Evolutionary conservation across 2,329 filamentous ascomycete genomes (phyloP), one percentile per base, ranked within the genome.

Genomic region (Diplocarpon rosae): DNA sequence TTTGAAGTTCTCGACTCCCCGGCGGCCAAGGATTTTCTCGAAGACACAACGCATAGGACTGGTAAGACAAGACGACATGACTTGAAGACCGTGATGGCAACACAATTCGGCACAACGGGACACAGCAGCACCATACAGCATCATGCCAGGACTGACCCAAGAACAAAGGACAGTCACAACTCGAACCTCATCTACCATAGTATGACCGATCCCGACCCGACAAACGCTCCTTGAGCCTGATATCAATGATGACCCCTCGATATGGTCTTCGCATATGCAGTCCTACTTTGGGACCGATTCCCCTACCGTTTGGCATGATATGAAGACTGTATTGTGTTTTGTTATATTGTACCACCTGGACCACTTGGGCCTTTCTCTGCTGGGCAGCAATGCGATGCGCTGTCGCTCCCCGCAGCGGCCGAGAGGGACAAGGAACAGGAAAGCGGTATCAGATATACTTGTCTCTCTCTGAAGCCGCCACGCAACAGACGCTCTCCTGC

Each of bases 351-450:
- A 30, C 16, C 8, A 15, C 17, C 17, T 28, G 15, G 14, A n/a
- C 28, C n/a, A 3, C 9, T 36, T 14, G 11, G 30, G 16, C 33
- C 32, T n/a, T 33, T 20, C 30, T 41, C 24, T 14, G 30, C 41
- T 54, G 56, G 57, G 57, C 57, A 59, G 47, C 57, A 59, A 56
- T 46, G 50, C 50, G 40, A 59, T 58, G 56, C 56, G 56, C 50
- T 59, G 47, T 46, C 50, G 35, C 27, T 14, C 30, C 27, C 28
- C 37, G 37, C 31, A 35, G 37, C 37, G 35, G 41, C 42, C 42
- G 27, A 37, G 41, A 37, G 27, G 37, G 40, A 38, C 20, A 24
- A 37, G 27, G 37, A 43, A 38, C 20, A 24, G 11, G 11, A 36
- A 46, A 39, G 39, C 37, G 39, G 42, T 42, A 51, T 45, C n/a